Percentiles rank a stretch among this genome's conserved stretches.
phyloP scores from a whole-genome alignment of 2,329 filamentous ascomycete species.

The Pleomassaria siparia region DNA sequence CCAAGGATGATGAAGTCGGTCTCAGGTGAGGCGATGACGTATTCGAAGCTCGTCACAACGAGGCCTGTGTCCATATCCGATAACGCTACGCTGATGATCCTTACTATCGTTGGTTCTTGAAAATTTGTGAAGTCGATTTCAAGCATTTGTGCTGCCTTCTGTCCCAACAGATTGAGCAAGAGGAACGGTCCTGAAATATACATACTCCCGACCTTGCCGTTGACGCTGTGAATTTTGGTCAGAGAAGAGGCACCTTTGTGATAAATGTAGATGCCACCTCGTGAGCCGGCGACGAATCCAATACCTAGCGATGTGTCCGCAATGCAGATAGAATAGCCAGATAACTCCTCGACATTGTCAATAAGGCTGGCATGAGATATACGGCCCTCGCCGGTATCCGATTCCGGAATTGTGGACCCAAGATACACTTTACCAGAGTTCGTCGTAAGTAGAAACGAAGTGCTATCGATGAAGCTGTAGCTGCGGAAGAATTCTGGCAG shows the following conservation, averaged over 20 bases:
- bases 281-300: constrained; percentile 50
- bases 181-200: constrained; percentile 29
- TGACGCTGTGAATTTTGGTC: constrained; percentile 26
- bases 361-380: constrained; percentile 32
- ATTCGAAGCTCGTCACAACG: constrained; percentile 53
- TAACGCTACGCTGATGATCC: constrained; percentile 15
- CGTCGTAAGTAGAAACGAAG: constrained; percentile 60
- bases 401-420: constrained; percentile 12
- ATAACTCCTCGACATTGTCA: constrained; percentile 41
- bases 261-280: constrained; percentile 48
- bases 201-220: constrained; percentile 46
- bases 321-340: constrained; percentile 52
- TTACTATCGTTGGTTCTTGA: constrained; percentile 2
- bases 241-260: constrained; percentile 16
- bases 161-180: constrained; percentile 43
- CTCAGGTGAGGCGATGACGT: constrained; percentile 18
- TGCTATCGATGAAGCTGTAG: constrained; percentile 63
- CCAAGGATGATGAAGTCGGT: constrained; percentile 52
- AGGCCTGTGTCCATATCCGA: constrained; percentile 46
- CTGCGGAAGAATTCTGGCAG: constrained; percentile 54
- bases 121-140: constrained; percentile 12
- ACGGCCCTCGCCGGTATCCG: neutral
- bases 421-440: constrained; percentile 60
- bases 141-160: constrained; percentile 36
- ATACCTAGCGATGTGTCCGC: constrained; percentile 39